These are phyloP conservation scores for Leptomonas pyrrhocoris DNA, from an alignment of 208 protist genomes.

Conservation along the genomic window DNA sequence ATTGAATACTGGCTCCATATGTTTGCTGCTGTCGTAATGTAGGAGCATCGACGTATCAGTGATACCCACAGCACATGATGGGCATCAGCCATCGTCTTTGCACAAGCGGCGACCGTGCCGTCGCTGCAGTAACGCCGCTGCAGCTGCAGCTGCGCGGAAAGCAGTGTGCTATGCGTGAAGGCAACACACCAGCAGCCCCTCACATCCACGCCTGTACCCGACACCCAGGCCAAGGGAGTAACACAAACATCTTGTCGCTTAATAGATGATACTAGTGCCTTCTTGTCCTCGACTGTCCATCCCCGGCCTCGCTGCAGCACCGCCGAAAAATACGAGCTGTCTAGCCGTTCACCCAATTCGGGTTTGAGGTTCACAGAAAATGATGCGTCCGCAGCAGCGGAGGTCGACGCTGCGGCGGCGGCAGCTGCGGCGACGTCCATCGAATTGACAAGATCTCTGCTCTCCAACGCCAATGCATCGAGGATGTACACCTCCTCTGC, in stretches of 20 bases:
- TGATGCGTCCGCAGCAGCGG: background rate
- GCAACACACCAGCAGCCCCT: conserved; percentile 27
- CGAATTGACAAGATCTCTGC: background rate
- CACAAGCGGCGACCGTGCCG: background rate
- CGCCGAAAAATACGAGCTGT: background rate
- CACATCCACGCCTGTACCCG: conserved; percentile 20
- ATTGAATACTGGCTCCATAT: conserved; percentile 26
- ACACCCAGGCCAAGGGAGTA: conserved; percentile 1
- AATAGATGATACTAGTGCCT: background rate
- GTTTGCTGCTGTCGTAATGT: conserved; percentile 2
- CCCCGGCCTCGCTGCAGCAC: background rate
- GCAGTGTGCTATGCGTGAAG: conserved; percentile 15
- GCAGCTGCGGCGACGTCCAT: background rate
- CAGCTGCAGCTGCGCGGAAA: conserved; percentile 8
- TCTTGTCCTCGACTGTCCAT: background rate
- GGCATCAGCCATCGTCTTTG: background rate
- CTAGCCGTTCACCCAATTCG: background rate
- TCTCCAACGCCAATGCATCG: background rate
- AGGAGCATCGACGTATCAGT: conserved; percentile 13
- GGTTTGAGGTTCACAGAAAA: background rate
- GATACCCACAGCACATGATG: conserved; percentile 18
- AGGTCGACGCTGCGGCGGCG: background rate
- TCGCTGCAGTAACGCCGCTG: background rate
- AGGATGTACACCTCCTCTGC: conserved; percentile 13
- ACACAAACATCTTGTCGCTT: no score